Evolutionary conservation across 2,329 filamentous ascomycete genomes (phyloP).

Genomic region (Tolypocladium album): DNA sequence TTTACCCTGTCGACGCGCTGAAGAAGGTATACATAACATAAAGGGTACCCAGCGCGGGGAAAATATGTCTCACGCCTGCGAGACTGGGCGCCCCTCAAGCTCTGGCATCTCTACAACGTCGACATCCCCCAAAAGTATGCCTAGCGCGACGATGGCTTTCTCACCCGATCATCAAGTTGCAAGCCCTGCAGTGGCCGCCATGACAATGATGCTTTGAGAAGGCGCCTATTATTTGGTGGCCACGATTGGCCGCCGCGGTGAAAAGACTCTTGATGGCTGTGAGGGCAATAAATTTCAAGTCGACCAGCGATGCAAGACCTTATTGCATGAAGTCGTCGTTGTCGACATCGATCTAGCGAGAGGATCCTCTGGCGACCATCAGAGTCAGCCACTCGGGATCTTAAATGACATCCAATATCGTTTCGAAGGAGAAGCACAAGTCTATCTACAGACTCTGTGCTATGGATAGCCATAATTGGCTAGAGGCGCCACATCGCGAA

Average conservation of each 20-base stretch:
- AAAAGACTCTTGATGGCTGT: too few relatives aligned
- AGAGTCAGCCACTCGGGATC: not conserved
- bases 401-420: not conserved
- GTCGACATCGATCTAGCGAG: not conserved
- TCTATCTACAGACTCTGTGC: not conserved
- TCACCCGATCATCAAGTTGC: not conserved
- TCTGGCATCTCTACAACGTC: not conserved
- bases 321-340: not conserved
- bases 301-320: not conserved
- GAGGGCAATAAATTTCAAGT: not conserved
- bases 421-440: not conserved
- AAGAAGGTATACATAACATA: constrained; percentile 90
- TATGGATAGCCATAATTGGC: not conserved
- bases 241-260: not conserved
- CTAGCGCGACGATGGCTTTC: not conserved
- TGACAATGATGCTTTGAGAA: not conserved
- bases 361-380: not conserved
- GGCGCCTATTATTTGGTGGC: too few relatives aligned
- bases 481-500: not conserved
- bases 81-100: not conserved
- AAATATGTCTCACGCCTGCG: not conserved
- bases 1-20: constrained; percentile 50
- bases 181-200: not conserved
- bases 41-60: constrained; percentile 1
- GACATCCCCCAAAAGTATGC: too few relatives aligned